Evolutionary conservation across 139 green algal species (phyloP), one percentile per base, ranked within the genome.

Genomic region (Volvox africanus): DNA sequence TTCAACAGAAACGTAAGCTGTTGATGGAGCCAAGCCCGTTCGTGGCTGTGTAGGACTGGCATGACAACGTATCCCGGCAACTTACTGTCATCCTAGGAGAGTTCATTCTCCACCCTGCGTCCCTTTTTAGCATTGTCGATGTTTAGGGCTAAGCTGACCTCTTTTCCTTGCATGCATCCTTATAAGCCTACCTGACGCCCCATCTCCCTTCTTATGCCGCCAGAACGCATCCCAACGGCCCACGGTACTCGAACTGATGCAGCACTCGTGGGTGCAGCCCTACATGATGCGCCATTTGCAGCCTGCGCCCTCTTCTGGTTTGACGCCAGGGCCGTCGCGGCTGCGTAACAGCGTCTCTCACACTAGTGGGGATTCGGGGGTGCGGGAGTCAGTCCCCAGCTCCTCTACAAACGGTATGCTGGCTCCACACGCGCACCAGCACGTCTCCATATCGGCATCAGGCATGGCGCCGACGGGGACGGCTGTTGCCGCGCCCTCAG

Each of bases 141-240:
- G 44, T 9, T 55, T 55, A 55, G 44, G 44, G 9, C 9, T 9
- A 55, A 55, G 44, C 44, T 55, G 44, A 55, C 44, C 44, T 5
- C 44, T 55, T 55, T 55, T 55, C 44, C 5, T 55, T 55, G 44
- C 9, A 9, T 55, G 44, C 44, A n/a, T 55, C 5, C 5, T 55
- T 12, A 28, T 2, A 73, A 73, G 65, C 65, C 11, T 30, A 73
- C 65, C 65, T 28, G 65, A 24, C 11, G 3, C 11, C 65, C 65
- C 24, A 12, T 30, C 11, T 73, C 65, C 24, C 65, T 16, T 73
- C 65, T 28, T 12, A 24, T 73, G 6, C 65, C 2, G 30, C 24
- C 89, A 92, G 89, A 89, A 89, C 77, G 82, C 89, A 24, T 82
- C 50, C 14, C 89, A 92, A 32, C 89, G 89, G 14, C 82, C 89